Conservation (phyloP, 225 moss, liverwort and hornwort genomes). For the Pseudisothecium myosuroides region DNA sequence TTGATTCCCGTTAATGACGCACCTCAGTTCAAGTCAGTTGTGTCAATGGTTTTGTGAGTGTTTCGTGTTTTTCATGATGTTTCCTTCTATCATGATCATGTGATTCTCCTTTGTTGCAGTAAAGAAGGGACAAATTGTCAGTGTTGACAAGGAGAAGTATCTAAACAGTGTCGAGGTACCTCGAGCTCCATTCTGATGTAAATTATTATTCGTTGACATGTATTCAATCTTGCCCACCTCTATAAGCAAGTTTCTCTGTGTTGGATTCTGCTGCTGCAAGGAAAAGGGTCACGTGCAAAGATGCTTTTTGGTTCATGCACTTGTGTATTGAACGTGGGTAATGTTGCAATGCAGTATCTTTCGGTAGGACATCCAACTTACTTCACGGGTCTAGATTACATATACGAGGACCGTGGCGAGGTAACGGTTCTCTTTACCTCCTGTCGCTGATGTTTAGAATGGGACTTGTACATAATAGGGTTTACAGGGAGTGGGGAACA, state of each 20-base stretch:
- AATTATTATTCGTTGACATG: not conserved
- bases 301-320: not conserved
- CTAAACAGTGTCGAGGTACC: conserved; percentile 83
- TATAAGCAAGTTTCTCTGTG: not conserved
- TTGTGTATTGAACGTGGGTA: not conserved
- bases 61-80: not conserved
- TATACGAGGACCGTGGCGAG: conserved; percentile 98
- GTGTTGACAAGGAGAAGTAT: conserved; percentile 91
- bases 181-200: not conserved
- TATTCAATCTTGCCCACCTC: not conserved
- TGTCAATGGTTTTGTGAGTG: not conserved
- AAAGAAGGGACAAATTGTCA: conserved; percentile 91
- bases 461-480: not conserved
- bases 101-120: conserved; percentile 33
- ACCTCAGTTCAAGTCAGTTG: not conserved
- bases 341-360: conserved; percentile 54
- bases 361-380: conserved; percentile 84
- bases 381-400: conserved; percentile 93
- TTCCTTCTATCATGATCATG: not conserved
- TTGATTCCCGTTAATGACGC: not conserved
- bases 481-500: not conserved
- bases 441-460: not conserved
- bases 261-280: not conserved
- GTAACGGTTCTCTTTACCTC: conserved; percentile 8
- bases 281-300: not conserved